phyloP scores from a whole-genome alignment of 2,329 filamentous ascomycete species.

The Monosporascus sp. region DNA sequence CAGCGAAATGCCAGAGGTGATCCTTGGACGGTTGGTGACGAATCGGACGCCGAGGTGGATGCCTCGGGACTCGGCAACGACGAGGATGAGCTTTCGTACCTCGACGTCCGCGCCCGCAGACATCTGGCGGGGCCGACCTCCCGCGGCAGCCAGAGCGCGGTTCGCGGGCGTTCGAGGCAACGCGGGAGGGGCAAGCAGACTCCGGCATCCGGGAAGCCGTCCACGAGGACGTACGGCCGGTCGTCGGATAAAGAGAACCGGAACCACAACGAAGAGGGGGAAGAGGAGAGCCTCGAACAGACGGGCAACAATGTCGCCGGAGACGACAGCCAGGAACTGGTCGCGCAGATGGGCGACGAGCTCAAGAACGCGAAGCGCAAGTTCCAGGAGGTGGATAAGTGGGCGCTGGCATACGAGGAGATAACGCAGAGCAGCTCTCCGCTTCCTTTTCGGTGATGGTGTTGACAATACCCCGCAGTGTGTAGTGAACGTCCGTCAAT shows the following conservation, averaged over 20 bases:
- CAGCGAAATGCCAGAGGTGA: constrained; percentile 33
- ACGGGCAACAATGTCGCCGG: constrained; percentile 27
- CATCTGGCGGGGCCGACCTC: constrained; percentile 28
- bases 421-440: constrained; percentile 52
- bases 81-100: constrained; percentile 52
- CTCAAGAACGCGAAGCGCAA: constrained; percentile 56
- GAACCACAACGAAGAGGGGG: constrained; percentile 28
- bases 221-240: constrained; percentile 45
- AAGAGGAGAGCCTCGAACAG: constrained; percentile 32
- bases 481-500: no score
- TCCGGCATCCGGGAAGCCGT: constrained; percentile 7
- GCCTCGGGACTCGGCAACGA: constrained; percentile 43
- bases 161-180: constrained; percentile 2
- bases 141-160: constrained; percentile 20
- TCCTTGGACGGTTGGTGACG: constrained; percentile 34
- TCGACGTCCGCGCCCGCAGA: constrained; percentile 33
- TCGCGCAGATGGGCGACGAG: constrained; percentile 42
- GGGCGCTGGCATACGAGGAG: constrained; percentile 64
- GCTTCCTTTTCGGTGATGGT: constrained; percentile 39
- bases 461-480: no score
- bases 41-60: constrained; percentile 44
- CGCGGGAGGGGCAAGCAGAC: constrained; percentile 13
- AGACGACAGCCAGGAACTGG: constrained; percentile 31
- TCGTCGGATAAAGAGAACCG: constrained; percentile 57
- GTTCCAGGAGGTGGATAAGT: constrained; percentile 65